Percentiles rank a stretch among this genome's conserved stretches.
phyloP scores from a whole-genome alignment of 805 yeast genomes.

The Hanseniaspora jakobsenii region DNA sequence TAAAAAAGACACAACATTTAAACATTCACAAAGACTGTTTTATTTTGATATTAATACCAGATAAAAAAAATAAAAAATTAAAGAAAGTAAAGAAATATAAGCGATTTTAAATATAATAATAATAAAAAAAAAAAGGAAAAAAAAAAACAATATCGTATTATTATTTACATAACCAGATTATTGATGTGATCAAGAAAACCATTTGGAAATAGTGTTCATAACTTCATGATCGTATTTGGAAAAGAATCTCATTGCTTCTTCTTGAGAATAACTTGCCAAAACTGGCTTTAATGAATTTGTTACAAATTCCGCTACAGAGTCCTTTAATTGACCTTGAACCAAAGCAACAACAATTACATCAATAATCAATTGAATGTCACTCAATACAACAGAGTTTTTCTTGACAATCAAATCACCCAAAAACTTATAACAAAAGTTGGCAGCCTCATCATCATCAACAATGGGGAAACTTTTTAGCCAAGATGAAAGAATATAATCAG shows the following conservation, averaged over 20 bases:
- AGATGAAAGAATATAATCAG: conserved; percentile 48
- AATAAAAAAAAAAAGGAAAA: too few relatives aligned
- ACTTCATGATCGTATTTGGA: conserved; percentile 52
- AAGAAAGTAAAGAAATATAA: too few relatives aligned
- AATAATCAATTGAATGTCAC: conserved; percentile 48
- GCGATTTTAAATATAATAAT: too few relatives aligned
- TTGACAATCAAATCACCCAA: conserved; percentile 58
- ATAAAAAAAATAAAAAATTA: too few relatives aligned
- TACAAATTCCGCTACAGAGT: conserved; percentile 56
- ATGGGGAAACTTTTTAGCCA: conserved; percentile 83
- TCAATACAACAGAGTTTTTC: conserved; percentile 46
- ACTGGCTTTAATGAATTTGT: conserved; percentile 53
- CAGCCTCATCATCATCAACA: conserved; percentile 75
- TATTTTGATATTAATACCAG: too few relatives aligned
- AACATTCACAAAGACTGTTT: too few relatives aligned
- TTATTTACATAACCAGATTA: too few relatives aligned
- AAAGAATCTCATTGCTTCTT: conserved; percentile 52
- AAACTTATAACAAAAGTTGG: conserved; percentile 69
- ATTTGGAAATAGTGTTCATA: conserved; percentile 46
- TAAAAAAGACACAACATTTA: too few relatives aligned
- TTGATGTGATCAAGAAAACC: conserved; percentile 33
- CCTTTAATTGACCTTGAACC: conserved; percentile 51
- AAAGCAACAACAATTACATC: conserved; percentile 66
- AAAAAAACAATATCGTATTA: too few relatives aligned
- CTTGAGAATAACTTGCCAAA: conserved; percentile 53